phyloP scores from a whole-genome alignment of 805 yeast genomes.

The Ogataea philodendri region DNA sequence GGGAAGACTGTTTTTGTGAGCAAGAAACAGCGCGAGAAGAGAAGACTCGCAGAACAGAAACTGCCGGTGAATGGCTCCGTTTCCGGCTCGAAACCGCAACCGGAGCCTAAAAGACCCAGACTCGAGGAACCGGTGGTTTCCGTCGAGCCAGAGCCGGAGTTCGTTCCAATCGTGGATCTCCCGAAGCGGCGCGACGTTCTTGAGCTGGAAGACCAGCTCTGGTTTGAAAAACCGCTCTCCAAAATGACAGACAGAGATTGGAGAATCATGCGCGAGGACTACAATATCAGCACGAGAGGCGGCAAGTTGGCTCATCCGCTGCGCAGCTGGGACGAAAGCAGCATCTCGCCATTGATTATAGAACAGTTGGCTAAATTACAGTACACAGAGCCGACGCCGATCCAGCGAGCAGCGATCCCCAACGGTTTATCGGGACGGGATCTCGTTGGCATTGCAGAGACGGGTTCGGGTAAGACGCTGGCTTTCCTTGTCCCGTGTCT shows the following conservation, averaged over 20 bases:
- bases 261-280: constrained; percentile 83
- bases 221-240: constrained; percentile 64
- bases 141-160: constrained; percentile 21
- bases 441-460: constrained; percentile 87
- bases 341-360: constrained; percentile 43
- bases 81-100: constrained; percentile 3
- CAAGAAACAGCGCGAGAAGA: constrained; percentile 42
- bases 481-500: constrained; percentile 76
- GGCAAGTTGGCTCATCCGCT: constrained; percentile 57
- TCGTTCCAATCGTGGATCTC: constrained; percentile 39
- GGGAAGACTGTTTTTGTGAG: constrained; percentile 39
- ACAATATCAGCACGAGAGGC: constrained; percentile 56
- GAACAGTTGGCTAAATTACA: constrained; percentile 38
- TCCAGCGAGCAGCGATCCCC: constrained; percentile 88
- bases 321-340: constrained; percentile 69
- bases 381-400: constrained; percentile 77
- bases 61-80: not conserved
- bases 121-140: not conserved
- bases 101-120: not conserved
- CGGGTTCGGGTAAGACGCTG: constrained; percentile 94
- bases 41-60: constrained; percentile 8
- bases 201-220: constrained; percentile 37
- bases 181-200: constrained; percentile 21
- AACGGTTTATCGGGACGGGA: constrained; percentile 58
- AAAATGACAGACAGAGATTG: constrained; percentile 84